Conservation (phyloP, 2,329 filamentous ascomycete species). For the Xylariaceae sp. region DNA sequence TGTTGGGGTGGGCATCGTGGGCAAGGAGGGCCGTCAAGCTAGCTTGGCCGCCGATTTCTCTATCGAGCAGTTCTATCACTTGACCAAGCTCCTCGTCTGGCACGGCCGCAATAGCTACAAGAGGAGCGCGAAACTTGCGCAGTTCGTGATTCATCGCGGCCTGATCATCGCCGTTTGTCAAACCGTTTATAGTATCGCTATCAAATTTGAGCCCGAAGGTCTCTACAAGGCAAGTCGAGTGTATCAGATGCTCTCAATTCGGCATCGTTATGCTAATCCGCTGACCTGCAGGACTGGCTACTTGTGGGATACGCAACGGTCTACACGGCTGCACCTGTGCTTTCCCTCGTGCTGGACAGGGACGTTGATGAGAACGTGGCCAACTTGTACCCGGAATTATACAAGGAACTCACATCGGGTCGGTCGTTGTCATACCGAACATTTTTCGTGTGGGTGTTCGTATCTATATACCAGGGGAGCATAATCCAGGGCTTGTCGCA, state of each 20-base stretch:
- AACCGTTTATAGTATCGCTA: slow-evolving; percentile 94
- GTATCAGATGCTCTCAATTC: background rate
- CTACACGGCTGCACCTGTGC: slow-evolving; percentile 90
- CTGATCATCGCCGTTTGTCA: slow-evolving; percentile 94
- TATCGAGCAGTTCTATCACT: slow-evolving; percentile 90
- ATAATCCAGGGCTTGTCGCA: slow-evolving; percentile 95
- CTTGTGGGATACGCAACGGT: slow-evolving; percentile 95
- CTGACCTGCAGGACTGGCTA: slow-evolving; percentile 70
- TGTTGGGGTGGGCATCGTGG: slow-evolving; percentile 95
- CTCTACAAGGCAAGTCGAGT: slow-evolving; percentile 66
- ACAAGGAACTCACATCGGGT: slow-evolving; percentile 92
- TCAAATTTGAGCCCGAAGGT: slow-evolving; percentile 88
- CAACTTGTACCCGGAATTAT: slow-evolving; percentile 93
- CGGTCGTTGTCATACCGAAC: slow-evolving; percentile 85
- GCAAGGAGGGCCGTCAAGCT: slow-evolving; percentile 94
- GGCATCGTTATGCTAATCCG: slow-evolving; percentile 16
- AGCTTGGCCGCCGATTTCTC: slow-evolving; percentile 95
- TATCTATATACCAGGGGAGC: slow-evolving; percentile 91
- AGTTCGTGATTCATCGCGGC: slow-evolving; percentile 97
- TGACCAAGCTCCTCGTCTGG: slow-evolving; percentile 98
- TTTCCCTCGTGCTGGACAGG: slow-evolving; percentile 89
- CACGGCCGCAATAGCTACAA: slow-evolving; percentile 98
- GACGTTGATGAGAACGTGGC: slow-evolving; percentile 93
- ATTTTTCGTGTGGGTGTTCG: slow-evolving; percentile 95
- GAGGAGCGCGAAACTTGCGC: slow-evolving; percentile 87